phyloP scores from a whole-genome alignment of 2,329 filamentous ascomycete genomes.

The Xylariaceae sp. region DNA sequence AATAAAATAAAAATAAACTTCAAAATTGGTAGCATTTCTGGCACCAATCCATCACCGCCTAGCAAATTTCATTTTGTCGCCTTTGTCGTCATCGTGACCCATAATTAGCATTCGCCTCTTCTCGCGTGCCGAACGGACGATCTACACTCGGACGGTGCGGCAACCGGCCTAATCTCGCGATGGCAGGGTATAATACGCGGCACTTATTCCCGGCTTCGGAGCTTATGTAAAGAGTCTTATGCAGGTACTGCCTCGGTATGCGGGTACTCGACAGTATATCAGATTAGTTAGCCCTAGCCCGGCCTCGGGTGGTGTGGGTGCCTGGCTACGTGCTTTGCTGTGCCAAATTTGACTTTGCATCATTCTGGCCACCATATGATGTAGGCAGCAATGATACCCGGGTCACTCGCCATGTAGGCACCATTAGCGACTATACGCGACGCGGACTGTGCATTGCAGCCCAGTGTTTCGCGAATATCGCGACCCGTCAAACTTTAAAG shows the following conservation, averaged over 20 bases:
- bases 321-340: no score
- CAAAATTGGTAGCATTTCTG: no score
- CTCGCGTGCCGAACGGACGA: not conserved
- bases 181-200: not conserved
- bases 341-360: constrained; percentile 1
- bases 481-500: not conserved
- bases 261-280: no score
- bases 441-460: not conserved
- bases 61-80: no score
- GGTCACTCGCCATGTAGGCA: constrained; percentile 4
- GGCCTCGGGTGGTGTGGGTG: no score
- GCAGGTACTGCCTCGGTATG: no score
- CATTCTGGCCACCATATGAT: not conserved
- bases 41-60: no score
- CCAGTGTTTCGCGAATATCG: not conserved
- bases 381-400: constrained; percentile 1
- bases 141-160: not conserved
- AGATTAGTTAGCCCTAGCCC: no score
- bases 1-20: no score
- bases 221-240: no score
- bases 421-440: not conserved
- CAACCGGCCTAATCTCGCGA: not conserved
- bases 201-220: not conserved
- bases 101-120: not conserved
- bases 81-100: not conserved